Conservation (phyloP, 495 filamentous ascomycete genomes). For the Oleoguttula mirabilis region DNA sequence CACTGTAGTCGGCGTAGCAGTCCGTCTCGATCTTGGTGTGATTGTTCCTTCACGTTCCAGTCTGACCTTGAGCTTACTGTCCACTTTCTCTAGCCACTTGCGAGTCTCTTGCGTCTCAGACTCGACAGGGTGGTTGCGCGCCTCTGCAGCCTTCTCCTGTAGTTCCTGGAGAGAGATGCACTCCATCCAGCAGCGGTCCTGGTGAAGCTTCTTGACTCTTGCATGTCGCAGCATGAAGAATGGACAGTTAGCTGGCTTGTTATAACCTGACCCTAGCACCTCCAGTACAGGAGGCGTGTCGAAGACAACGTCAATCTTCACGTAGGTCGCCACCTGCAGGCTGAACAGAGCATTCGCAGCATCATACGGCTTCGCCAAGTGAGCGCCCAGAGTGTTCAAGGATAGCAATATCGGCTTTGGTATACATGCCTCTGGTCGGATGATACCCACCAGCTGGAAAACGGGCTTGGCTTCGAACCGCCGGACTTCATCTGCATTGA, state of each 20-base stretch:
- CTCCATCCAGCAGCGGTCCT: constrained; percentile 45
- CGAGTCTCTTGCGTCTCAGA: constrained; percentile 15
- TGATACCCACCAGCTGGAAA: constrained; percentile 52
- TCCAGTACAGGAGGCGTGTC: constrained; percentile 53
- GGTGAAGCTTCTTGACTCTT: constrained; percentile 49
- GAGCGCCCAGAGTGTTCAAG: constrained; percentile 42
- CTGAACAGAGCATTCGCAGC: constrained; percentile 9
- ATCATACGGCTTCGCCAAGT: constrained; percentile 23
- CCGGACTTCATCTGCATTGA: constrained; percentile 54
- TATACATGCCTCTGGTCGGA: constrained; percentile 39
- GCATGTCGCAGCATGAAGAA: constrained; percentile 55
- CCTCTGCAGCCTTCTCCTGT: constrained; percentile 40
- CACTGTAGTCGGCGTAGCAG: too few species aligned
- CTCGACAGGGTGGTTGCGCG: constrained; percentile 19
- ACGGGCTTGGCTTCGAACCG: constrained; percentile 41
- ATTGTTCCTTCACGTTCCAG: constrained; percentile 13
- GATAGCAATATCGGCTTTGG: constrained; percentile 35
- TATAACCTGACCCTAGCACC: constrained; percentile 51
- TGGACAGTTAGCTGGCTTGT: constrained; percentile 43
- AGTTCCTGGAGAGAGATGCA: constrained; percentile 44
- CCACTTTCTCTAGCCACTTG: constrained; percentile 9
- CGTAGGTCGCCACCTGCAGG: neutral
- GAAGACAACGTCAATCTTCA: constrained; percentile 36
- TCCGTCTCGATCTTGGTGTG: too few species aligned
- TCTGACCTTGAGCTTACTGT: constrained; percentile 8